Percentiles rank a stretch among this genome's conserved stretches.
phyloP scores from a whole-genome alignment of 768 basidiomycete genomes.

The Termitomyces sp. region DNA sequence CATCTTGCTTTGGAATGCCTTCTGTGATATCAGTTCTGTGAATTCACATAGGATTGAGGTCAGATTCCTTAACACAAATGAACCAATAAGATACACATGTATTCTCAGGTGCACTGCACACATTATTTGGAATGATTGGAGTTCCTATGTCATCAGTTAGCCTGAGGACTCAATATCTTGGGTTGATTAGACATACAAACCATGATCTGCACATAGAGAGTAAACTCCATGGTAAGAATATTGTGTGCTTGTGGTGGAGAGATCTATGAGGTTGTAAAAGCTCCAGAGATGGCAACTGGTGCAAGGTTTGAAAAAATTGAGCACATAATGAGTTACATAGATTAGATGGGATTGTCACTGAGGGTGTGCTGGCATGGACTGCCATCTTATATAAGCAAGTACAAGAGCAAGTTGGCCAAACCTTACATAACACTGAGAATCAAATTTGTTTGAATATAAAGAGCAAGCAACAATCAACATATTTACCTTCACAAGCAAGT shows the following conservation, averaged over 20 bases:
- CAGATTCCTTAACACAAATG: neutral
- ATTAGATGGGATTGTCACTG: slow-evolving; percentile 10
- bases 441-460: no score
- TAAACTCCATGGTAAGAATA: slow-evolving; percentile 63
- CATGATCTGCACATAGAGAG: slow-evolving; percentile 85
- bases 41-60: neutral
- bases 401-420: no score
- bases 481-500: no score
- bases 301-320: slow-evolving; percentile 9
- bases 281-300: neutral
- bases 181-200: slow-evolving; percentile 31
- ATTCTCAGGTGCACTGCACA: slow-evolving; percentile 85
- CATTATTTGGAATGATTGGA: slow-evolving; percentile 87
- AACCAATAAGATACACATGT: slow-evolving; percentile 43
- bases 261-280: neutral
- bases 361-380: no score
- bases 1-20: slow-evolving; percentile 93
- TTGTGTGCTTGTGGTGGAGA: neutral
- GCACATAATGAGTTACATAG: slow-evolving; percentile 12
- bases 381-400: no score
- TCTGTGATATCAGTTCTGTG: slow-evolving; percentile 95
- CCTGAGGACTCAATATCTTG: neutral
- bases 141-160: slow-evolving; percentile 45
- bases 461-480: no score
- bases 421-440: no score